Base-by-base conservation (phyloP, 1,139 yeast genomes). In the Komagataea norvegica region DNA sequence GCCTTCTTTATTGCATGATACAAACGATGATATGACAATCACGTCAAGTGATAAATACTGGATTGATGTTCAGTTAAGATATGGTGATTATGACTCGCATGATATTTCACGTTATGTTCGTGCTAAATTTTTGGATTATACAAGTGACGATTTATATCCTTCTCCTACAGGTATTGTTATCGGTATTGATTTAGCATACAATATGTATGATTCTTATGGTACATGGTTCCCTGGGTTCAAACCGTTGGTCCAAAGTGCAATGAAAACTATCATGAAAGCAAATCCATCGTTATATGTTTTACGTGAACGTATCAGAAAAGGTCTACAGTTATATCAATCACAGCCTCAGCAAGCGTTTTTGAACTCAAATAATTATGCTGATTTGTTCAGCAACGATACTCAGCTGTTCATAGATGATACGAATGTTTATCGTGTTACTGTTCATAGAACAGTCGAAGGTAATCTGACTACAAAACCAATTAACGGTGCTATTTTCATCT, bases 51-150 rank as follows among this genome's bases (percentile, higher is more conserved):
- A 77, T 50, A 88, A 85, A 58, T 84, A 80, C 61, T 93, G 98
- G 98, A 67, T 93, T 39, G 99, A 93, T 67, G 85, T 93, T 11
- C 99, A 93, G 61, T 67, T 93, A 37, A 69, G 98, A 40, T 93
- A 89, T 56, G 98, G 99, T 51, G 99, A 93, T 59, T 93, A 86
- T 59, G 99, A 93, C 58, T 86, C 96, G 6, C 98, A 93, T 57
- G 97, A 93, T 59, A 88, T 91, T 39, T 84, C 96, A 0, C 75
- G 97, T 49, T 93, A 93, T 58, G 86, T 95, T 1, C 70, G 97
- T 43, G 93, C 97, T 11, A 91, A 91, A 56, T 91, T 79, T 57
- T 65, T 91, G 54, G 98, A 93, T 55, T 93, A 93, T 55, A 89
- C 97, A 3, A 76, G 87, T 2, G 98, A 91, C 56, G 84, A 79